phyloP scores from a whole-genome alignment of 257 asterid species.

The Thymus mandschuricus region DNA sequence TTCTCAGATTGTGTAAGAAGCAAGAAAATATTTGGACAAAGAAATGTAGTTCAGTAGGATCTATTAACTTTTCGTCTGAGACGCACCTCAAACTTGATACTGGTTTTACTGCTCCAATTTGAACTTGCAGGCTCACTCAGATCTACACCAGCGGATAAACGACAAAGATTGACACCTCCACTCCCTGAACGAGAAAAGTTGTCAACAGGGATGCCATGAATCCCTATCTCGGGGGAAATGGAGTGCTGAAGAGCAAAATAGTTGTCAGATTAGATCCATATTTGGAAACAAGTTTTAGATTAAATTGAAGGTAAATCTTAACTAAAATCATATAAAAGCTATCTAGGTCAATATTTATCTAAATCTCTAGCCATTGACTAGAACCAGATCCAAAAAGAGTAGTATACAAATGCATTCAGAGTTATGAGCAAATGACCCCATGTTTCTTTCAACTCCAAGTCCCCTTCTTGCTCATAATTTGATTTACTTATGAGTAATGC shows the following conservation, averaged over 20 bases:
- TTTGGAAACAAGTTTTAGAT: conserved; percentile 3
- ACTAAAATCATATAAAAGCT: neutral
- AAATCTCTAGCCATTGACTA: neutral
- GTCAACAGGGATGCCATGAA: conserved; percentile 85
- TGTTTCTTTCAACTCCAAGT: neutral
- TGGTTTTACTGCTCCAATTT: conserved; percentile 95
- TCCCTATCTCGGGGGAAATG: conserved; percentile 82
- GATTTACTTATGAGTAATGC: neutral
- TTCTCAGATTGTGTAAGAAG: conserved; percentile 29
- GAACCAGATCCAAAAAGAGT: conserved; percentile 9
- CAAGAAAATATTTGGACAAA: conserved; percentile 4
- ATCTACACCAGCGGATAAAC: conserved; percentile 88
- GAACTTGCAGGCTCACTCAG: conserved; percentile 93
- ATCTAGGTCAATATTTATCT: conserved; percentile 3
- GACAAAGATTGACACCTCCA: conserved; percentile 88
- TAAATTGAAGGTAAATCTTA: conserved; percentile 1
- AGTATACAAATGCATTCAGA: conserved; percentile 6
- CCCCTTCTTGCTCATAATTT: neutral
- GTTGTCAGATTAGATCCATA: conserved; percentile 33
- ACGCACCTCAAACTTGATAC: conserved; percentile 84
- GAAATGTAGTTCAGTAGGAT: conserved; percentile 20
- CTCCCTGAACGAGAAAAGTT: conserved; percentile 86
- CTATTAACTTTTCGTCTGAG: conserved; percentile 21
- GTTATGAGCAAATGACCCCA: conserved; percentile 1
- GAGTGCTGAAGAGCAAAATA: conserved; percentile 70